Evolutionary conservation across 225 moss, liverwort and hornwort genomes (phyloP).

Genomic region (Pseudoscleropodium purum): DNA sequence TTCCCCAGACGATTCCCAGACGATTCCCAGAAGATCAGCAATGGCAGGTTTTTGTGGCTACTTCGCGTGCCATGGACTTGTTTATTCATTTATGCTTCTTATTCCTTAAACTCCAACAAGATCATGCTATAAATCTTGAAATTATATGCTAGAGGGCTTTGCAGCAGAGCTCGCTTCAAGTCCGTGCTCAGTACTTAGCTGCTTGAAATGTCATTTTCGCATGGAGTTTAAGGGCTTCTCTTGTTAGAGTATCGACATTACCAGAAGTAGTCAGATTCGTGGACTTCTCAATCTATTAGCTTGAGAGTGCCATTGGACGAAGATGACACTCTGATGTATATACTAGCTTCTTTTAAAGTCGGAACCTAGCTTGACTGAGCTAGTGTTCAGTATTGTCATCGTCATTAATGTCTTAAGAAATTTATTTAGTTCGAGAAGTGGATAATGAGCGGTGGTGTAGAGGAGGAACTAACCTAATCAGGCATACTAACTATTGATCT

Average conservation of each 20-base stretch:
- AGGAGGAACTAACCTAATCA: conserved; percentile 3
- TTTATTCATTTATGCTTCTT: neutral
- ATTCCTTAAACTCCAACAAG: neutral
- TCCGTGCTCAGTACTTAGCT: neutral
- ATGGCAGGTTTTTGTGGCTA: neutral
- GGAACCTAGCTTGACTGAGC: neutral
- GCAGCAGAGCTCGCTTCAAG: neutral
- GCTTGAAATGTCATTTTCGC: neutral
- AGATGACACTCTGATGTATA: neutral
- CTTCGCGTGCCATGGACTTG: neutral
- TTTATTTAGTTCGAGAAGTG: neutral
- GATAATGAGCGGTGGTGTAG: neutral
- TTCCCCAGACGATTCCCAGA: too few species aligned
- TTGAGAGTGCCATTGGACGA: neutral
- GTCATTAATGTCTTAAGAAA: neutral
- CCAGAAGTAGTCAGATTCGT: neutral
- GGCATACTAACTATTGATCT: conserved; percentile 23
- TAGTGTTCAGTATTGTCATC: neutral
- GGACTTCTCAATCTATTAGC: neutral
- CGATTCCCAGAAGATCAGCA: neutral
- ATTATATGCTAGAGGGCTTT: neutral
- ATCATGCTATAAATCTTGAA: neutral
- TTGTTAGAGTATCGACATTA: neutral
- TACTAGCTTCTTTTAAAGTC: neutral
- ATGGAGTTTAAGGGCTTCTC: neutral